Evolutionary conservation across 2,329 filamentous ascomycete genomes (phyloP).

Genomic region (Ceratocystis cacaofunesta): DNA sequence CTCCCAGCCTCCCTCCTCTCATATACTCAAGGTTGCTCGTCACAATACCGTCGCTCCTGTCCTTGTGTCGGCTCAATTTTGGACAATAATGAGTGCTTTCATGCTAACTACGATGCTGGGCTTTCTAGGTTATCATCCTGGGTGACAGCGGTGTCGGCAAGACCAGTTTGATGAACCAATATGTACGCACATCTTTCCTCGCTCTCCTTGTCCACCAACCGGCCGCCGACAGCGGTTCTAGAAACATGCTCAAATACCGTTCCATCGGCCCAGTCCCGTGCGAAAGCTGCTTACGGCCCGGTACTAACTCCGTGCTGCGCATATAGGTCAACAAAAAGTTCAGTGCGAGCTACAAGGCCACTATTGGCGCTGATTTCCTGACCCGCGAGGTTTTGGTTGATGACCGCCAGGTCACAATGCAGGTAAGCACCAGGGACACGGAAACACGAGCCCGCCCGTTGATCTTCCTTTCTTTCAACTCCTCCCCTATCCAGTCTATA

Average conservation of each 20-base stretch:
- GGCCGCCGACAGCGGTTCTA: not conserved
- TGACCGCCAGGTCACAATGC: conserved; percentile 95
- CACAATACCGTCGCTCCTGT: not conserved
- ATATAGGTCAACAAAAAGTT: conserved; percentile 99
- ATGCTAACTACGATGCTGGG: conserved; percentile 5
- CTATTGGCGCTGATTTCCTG: conserved; percentile 94
- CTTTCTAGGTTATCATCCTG: conserved; percentile 83
- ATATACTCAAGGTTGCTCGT: not conserved
- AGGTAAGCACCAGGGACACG: conserved; percentile 40
- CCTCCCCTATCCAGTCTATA: not conserved
- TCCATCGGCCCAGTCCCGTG: not conserved
- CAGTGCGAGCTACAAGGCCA: conserved; percentile 98
- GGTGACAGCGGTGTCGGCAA: conserved; percentile 98
- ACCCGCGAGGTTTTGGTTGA: conserved; percentile 97
- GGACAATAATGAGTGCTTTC: not conserved
- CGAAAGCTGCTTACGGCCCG: not conserved
- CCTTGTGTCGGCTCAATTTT: not conserved
- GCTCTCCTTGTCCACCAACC: not conserved
- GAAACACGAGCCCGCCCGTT: not conserved
- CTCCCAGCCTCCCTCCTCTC: too few relatives aligned
- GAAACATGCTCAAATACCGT: not conserved
- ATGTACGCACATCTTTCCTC: conserved; percentile 50
- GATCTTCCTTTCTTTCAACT: not conserved
- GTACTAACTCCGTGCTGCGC: not conserved
- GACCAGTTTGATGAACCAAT: conserved; percentile 99